These are phyloP conservation scores for Neofusicoccum parvum DNA, from an alignment of 2,329 filamentous ascomycete genomes.

Conservation along the genomic window DNA sequence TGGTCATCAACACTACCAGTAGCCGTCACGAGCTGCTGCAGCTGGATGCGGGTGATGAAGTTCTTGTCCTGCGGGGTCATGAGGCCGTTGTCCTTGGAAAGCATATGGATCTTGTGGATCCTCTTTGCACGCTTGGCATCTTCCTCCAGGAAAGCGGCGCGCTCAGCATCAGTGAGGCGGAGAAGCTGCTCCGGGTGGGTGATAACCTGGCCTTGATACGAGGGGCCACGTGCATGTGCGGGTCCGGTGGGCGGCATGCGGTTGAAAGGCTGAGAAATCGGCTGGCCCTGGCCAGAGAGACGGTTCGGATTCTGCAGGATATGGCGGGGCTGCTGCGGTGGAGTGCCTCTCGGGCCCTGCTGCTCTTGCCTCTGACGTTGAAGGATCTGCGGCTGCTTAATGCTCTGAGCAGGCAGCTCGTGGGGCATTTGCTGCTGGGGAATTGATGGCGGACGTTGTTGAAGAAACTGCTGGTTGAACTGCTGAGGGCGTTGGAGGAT, in stretches of 20 bases:
- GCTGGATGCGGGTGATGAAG: constrained; percentile 95
- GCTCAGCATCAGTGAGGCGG: constrained; percentile 80
- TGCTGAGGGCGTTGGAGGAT: constrained; percentile 53
- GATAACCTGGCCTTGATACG: constrained; percentile 56
- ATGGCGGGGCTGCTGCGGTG: constrained; percentile 61
- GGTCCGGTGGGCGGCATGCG: constrained; percentile 37
- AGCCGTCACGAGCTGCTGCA: constrained; percentile 92
- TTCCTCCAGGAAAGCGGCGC: constrained; percentile 79
- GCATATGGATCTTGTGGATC: constrained; percentile 94
- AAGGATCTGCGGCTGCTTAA: constrained; percentile 36
- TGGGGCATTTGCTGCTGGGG: constrained; percentile 46
- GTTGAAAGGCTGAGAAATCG: constrained; percentile 33
- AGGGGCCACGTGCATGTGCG: constrained; percentile 48
- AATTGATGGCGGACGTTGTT: constrained; percentile 42
- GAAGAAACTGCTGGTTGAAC: constrained; percentile 27
- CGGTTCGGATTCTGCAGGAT: constrained; percentile 80
- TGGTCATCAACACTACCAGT: constrained; percentile 84
- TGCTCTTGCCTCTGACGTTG: constrained; percentile 39
- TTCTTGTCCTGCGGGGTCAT: constrained; percentile 99
- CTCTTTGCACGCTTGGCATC: constrained; percentile 94
- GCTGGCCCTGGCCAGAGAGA: constrained; percentile 48
- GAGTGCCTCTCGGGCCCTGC: constrained; percentile 24
- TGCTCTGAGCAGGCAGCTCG: constrained; percentile 45
- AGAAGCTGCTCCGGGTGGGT: constrained; percentile 73
- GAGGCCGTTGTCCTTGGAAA: constrained; percentile 91